Evolutionary conservation across 2,329 filamentous ascomycete species (phyloP), one percentile per base, ranked within the genome.

Genomic region (Ophiostoma pallidulum): DNA sequence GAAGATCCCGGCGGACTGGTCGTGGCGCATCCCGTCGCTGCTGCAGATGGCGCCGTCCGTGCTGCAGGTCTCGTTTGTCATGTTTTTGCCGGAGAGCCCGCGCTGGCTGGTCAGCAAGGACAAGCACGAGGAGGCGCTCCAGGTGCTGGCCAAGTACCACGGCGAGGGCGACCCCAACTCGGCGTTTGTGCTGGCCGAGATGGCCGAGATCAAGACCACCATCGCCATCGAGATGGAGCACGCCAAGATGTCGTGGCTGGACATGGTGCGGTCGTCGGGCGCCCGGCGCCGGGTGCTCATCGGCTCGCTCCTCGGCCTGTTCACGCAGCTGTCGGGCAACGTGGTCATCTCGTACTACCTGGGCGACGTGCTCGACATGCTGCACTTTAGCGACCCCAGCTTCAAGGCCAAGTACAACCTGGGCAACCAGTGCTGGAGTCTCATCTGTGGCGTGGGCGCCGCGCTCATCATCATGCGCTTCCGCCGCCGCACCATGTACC

Each of bases 131-230:
- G 55, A 60, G 43, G 58, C 59, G 5, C 39, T 54, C 43, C 36
- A 47, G 3, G 51, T 59, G 29, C 54, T 62, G 20, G 45, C 60
- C 53, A 53, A 53, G 51, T 60, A 60, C 52, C 59, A 72, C 52
- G 73, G 73, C 16, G 75, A 77, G 54, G 75, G 72, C 3, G 66
- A 77, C 64, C 53, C 65, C 7, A 59, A 67, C 29, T 76, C 72
- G 0, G 62, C 70, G 12, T 68, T 80, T 12, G 75, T 80, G 22
- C 67, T 70, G 44, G 75, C 74, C 8, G 79, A 83, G 56, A 74
- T 80, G 56, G 70, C 70, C 1, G 75, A 82, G 58, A 82, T 83
- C 53, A 65, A 72, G 51, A 66, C 69, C 3, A 75, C 76, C 3
- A 71, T 78, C 54, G 67, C 70, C 47, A 57, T 76, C 12, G 74